Evolutionary conservation across 2,329 filamentous ascomycete genomes (phyloP).

Genomic region (Cordyceps cateniannulata): DNA sequence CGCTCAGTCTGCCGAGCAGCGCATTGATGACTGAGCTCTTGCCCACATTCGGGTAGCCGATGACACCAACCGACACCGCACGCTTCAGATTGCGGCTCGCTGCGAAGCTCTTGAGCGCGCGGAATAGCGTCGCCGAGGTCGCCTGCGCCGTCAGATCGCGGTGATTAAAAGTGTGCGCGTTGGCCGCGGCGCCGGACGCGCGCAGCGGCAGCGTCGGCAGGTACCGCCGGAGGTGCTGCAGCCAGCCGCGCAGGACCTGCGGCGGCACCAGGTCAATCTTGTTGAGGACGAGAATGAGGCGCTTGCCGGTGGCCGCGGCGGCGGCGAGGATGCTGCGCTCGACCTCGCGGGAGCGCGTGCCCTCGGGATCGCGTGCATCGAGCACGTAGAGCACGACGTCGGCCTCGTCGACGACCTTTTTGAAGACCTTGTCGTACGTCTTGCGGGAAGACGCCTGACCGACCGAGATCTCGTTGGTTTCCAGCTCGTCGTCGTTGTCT

Average conservation of each 20-base stretch:
- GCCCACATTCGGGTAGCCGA: conserved; percentile 92
- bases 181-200: conserved; percentile 73
- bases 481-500: conserved; percentile 51
- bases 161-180: conserved; percentile 89
- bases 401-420: conserved; percentile 80
- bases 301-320: conserved; percentile 72
- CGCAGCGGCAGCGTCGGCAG: conserved; percentile 89
- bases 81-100: conserved; percentile 79
- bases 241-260: conserved; percentile 76
- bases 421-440: conserved; percentile 94
- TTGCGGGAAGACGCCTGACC: conserved; percentile 63
- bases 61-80: conserved; percentile 83
- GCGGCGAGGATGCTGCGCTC: conserved; percentile 83
- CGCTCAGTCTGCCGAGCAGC: conserved; percentile 68
- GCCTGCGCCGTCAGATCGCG: conserved; percentile 80
- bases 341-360: conserved; percentile 82
- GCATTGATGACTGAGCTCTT: conserved; percentile 97
- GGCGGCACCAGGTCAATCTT: conserved; percentile 90
- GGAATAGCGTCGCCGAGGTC: conserved; percentile 79
- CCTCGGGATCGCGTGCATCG: conserved; percentile 85
- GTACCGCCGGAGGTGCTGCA: conserved; percentile 74
- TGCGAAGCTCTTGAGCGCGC: conserved; percentile 82
- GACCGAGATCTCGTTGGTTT: conserved; percentile 42
- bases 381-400: conserved; percentile 92
- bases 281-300: conserved; percentile 87